Evolutionary conservation across 1,284 basidiomycete genomes (phyloP).

Genomic region (Sporisorium sorghi): DNA sequence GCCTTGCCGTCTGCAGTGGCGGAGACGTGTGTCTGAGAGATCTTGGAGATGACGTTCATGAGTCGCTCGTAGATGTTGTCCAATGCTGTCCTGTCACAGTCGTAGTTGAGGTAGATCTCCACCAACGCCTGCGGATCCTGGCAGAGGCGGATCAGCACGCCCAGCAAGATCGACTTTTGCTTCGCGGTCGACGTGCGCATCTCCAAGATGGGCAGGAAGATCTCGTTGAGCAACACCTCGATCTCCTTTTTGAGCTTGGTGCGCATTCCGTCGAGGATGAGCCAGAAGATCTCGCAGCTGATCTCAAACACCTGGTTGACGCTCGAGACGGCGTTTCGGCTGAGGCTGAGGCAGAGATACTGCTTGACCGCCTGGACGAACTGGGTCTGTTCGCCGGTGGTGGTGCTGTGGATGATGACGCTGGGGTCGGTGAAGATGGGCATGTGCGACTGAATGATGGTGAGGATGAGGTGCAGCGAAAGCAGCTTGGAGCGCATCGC

Average conservation of each 20-base stretch:
- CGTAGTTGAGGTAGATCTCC: conserved; percentile 69
- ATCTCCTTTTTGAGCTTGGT: conserved; percentile 99
- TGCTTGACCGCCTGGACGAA: conserved; percentile 70
- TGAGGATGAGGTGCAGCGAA: conserved; percentile 65
- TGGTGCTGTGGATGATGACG: conserved; percentile 66
- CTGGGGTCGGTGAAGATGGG: conserved; percentile 63
- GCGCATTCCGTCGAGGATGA: conserved; percentile 89
- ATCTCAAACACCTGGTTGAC: conserved; percentile 98
- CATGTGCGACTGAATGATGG: conserved; percentile 65
- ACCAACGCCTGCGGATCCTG: conserved; percentile 67
- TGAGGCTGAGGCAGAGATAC: conserved; percentile 84
- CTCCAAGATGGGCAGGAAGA: conserved; percentile 97
- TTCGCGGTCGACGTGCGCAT: conserved; percentile 96
- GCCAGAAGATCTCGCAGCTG: conserved; percentile 98
- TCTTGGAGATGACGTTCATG: conserved; percentile 65
- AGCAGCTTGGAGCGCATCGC: conserved; percentile 69
- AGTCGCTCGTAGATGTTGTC: conserved; percentile 69
- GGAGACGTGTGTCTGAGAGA: conserved; percentile 59
- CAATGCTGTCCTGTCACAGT: conserved; percentile 67
- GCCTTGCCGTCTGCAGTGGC: conserved; percentile 33
- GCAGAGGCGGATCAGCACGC: conserved; percentile 65
- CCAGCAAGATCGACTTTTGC: conserved; percentile 71
- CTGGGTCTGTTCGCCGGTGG: conserved; percentile 66
- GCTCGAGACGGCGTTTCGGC: conserved; percentile 93
- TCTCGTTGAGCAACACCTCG: conserved; percentile 96